Evolutionary conservation across 2,329 filamentous ascomycete species (phyloP).

Genomic region (Sphaerulina vaccinii): DNA sequence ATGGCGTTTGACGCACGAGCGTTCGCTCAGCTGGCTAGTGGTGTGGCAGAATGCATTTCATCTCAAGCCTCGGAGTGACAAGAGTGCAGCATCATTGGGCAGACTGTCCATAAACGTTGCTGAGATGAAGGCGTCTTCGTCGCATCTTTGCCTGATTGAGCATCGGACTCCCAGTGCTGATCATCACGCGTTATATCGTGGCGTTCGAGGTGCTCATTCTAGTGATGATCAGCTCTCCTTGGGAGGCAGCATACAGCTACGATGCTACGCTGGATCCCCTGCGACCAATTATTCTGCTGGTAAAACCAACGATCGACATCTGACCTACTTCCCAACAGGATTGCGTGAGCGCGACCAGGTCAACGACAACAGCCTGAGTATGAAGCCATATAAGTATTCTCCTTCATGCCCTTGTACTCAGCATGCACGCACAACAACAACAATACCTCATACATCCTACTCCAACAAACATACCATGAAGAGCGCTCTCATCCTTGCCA

Average conservation of each 20-base stretch:
- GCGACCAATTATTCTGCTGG: neutral
- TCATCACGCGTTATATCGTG: neutral
- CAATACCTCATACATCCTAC: neutral
- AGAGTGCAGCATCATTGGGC: neutral
- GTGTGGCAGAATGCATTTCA: neutral
- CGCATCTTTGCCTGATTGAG: no score
- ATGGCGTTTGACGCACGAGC: no score
- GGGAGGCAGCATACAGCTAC: neutral
- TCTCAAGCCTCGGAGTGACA: neutral
- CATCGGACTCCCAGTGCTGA: no score
- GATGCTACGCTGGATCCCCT: neutral
- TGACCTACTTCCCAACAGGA: neutral
- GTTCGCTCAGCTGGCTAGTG: neutral
- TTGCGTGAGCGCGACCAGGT: neutral
- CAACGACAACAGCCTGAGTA: no score
- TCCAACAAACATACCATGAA: slow-evolving; percentile 16
- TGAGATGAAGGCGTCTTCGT: no score
- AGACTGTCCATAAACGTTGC: no score
- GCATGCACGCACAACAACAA: neutral
- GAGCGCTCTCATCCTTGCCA: slow-evolving; percentile 20
- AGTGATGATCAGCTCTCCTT: neutral
- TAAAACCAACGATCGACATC: neutral
- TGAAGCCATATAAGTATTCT: neutral
- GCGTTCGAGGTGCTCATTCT: neutral
- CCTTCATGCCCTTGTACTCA: neutral